Conservation (phyloP, 179 eudicot species). For the Silene vulgaris region DNA sequence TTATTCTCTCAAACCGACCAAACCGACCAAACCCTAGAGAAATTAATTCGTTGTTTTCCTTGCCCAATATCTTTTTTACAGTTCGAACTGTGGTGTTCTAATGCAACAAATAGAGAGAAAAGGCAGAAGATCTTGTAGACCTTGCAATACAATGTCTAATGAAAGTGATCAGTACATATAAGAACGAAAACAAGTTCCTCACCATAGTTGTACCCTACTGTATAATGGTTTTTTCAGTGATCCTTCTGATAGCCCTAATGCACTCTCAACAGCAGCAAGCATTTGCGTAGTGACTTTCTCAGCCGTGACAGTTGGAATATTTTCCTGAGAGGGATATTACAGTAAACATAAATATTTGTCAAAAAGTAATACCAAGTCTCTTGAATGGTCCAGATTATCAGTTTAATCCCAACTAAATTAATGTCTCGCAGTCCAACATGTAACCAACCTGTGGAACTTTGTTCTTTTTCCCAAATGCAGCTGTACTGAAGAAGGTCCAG, state of each 20-base stretch:
- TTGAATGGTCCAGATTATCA: not conserved
- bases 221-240: conserved; percentile 66
- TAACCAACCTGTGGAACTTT: conserved; percentile 91
- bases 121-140: not conserved
- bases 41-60: not conserved
- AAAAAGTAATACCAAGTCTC: not conserved
- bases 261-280: conserved; percentile 79
- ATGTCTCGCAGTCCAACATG: conserved; percentile 5
- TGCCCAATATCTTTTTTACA: not conserved
- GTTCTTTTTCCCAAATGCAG: conserved; percentile 67
- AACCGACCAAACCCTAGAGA: not conserved
- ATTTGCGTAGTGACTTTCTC: conserved; percentile 75
- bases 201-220: conserved; percentile 79
- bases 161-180: not conserved
- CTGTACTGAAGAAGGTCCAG: conserved; percentile 93
- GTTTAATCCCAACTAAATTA: not conserved
- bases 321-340: conserved; percentile 50
- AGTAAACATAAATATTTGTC: conserved; percentile 1
- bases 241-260: conserved; percentile 60
- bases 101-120: not conserved
- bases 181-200: conserved; percentile 23
- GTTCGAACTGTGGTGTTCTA: not conserved
- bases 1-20: too few relatives aligned
- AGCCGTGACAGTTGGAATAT: conserved; percentile 68
- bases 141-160: not conserved